Conservation (phyloP, 371 early-diverging fungal species). For the Mucor plumbeus region DNA sequence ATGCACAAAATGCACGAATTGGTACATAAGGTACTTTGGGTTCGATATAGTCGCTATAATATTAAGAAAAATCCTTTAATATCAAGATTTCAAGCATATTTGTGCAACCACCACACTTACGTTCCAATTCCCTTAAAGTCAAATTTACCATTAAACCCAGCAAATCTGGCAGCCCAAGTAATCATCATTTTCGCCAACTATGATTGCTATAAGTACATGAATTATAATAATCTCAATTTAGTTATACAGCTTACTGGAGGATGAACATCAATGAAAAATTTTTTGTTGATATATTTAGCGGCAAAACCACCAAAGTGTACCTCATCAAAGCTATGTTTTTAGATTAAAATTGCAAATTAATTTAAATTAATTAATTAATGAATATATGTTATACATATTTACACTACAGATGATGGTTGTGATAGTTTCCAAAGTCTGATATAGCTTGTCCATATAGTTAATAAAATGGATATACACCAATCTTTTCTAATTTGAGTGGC, state of each 20-base stretch:
- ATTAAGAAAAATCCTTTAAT: not conserved
- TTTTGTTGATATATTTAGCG: constrained; percentile 85
- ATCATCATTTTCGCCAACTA: constrained; percentile 94
- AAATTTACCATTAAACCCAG: constrained; percentile 88
- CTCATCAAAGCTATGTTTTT: constrained; percentile 85
- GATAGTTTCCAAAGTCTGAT: constrained; percentile 20
- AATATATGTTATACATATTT: constrained; percentile 44
- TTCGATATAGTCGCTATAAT: constrained; percentile 41
- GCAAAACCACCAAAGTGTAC: constrained; percentile 99
- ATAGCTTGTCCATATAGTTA: constrained; percentile 18
- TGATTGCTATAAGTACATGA: constrained; percentile 20
- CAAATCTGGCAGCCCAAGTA: constrained; percentile 69
- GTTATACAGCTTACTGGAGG: constrained; percentile 44
- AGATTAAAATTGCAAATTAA: constrained; percentile 76
- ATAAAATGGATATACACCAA: not conserved
- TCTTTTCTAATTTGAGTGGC: not conserved
- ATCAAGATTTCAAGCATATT: not conserved
- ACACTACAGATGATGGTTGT: constrained; percentile 21
- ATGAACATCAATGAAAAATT: constrained; percentile 96
- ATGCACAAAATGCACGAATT: constrained; percentile 44
- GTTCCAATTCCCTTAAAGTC: constrained; percentile 90
- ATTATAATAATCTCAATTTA: constrained; percentile 62
- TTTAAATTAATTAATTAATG: no score
- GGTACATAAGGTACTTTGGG: constrained; percentile 47
- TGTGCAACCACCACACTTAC: constrained; percentile 62